Percentiles rank a stretch among this genome's conserved stretches.
Conservation (phyloP, 2,329 filamentous ascomycete species). For the Neonectria neomacrospora region DNA sequence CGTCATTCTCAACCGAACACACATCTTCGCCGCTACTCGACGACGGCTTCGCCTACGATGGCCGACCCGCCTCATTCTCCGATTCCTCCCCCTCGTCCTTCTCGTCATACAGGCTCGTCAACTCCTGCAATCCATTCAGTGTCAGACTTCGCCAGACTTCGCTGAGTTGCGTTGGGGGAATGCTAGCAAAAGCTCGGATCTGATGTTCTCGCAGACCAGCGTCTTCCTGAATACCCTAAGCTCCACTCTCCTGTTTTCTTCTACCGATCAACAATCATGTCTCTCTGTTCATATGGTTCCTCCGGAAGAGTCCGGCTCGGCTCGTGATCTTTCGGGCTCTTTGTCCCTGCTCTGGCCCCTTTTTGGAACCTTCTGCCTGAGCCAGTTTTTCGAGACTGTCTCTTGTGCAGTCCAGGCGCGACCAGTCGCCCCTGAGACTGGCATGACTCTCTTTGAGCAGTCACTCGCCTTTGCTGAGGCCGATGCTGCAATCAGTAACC, state of each 20-base stretch:
- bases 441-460: conserved; percentile 97
- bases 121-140: conserved; percentile 87
- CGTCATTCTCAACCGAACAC: conserved; percentile 87
- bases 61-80: conserved; percentile 75
- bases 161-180: conserved; percentile 76
- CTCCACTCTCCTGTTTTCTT: conserved; percentile 76
- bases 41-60: conserved; percentile 81
- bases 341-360: conserved; percentile 80
- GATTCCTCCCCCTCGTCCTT: conserved; percentile 76
- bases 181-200: conserved; percentile 69
- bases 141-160: conserved; percentile 85
- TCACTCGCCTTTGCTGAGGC: conserved; percentile 96
- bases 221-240: conserved; percentile 78
- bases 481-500: conserved; percentile 85
- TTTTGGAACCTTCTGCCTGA: conserved; percentile 75
- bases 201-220: conserved; percentile 77
- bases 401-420: conserved; percentile 89
- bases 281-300: conserved; percentile 77
- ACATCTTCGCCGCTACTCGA: conserved; percentile 91
- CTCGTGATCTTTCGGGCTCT: conserved; percentile 75
- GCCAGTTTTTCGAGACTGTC: conserved; percentile 89
- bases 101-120: conserved; percentile 75
- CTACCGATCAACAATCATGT: conserved; percentile 81
- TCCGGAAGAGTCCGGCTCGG: conserved; percentile 59
- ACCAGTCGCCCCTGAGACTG: conserved; percentile 83